Base-by-base conservation (phyloP, 164 flowering plant genomes). In the Buxus sempervirens region DNA sequence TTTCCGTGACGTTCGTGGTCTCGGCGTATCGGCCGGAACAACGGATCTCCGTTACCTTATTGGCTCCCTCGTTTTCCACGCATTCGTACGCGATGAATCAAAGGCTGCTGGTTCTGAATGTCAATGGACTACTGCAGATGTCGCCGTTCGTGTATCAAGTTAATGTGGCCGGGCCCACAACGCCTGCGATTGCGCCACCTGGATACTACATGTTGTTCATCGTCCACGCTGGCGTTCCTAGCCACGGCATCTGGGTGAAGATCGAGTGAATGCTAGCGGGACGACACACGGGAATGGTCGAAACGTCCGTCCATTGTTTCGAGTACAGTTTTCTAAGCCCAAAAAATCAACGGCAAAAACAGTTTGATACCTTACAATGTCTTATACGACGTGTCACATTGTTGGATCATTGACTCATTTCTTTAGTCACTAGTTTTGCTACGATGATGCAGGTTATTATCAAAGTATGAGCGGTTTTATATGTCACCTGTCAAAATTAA, bases 191-290 rank as follows among this genome's bases (percentile, higher is more conserved):
- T 38, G 97, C 97, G 14, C 97, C 97, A 48, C 89, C 93, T 13
- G 97, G 98, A 7, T 88, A 84, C 66, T 93, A 91, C 63, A 74
- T 93, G 95, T 5, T 90, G 74, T 91, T 86, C 74, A 82, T 93
- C 41, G 88, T 91, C 51, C 89, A 90, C 64, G 73, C 67, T 58
- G 88, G 85, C 1, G 71, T 87, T 45, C 97, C 98, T 0, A 84
- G 96, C 61, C 71, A 58, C 1, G 81, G 79, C 49, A 76, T 85
- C 16, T 93, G 98, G 98, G 71, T 93, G 18, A 81, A 73, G 71
- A 72, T 90, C 15, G 69, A 53, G 69, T 83, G 78, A 78, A 51
- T 55, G 9, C n/a, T 62, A 5, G n/a, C 16, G 12, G 38, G 38
- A 32, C 7, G n/a, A n/a, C n/a, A n/a, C n/a, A n/a, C n/a, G n/a